Conservation (phyloP, 2,329 filamentous ascomycete species). For the Arthrobotrys sinensis region DNA sequence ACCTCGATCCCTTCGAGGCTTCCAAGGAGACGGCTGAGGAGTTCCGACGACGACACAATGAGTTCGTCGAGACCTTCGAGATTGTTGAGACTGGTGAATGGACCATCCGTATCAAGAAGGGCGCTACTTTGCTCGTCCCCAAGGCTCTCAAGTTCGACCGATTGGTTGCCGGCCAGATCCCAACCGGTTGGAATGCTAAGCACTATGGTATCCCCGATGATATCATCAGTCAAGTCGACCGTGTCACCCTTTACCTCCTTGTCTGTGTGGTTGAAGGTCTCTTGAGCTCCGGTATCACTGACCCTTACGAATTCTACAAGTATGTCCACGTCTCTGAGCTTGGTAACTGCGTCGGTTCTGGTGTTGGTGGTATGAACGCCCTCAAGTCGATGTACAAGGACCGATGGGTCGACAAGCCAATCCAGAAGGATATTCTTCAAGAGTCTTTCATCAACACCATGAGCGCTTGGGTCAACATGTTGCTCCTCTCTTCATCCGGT, state of each 20-base stretch:
- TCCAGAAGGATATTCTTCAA: constrained; percentile 98
- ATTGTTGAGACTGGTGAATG: constrained; percentile 94
- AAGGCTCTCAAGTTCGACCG: constrained; percentile 98
- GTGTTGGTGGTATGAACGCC: constrained; percentile 94
- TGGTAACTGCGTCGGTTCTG: constrained; percentile 97
- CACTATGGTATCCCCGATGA: constrained; percentile 96
- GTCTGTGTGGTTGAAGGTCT: constrained; percentile 94
- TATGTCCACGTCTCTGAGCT: constrained; percentile 98
- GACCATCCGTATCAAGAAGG: constrained; percentile 94
- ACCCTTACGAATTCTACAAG: constrained; percentile 99
- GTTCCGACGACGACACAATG: constrained; percentile 96
- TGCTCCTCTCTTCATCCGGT: constrained; percentile 94
- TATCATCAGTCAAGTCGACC: constrained; percentile 97
- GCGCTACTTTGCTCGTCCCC: constrained; percentile 92
- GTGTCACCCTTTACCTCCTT: constrained; percentile 93
- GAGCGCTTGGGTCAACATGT: constrained; percentile 99
- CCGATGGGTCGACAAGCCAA: constrained; percentile 93
- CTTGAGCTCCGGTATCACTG: constrained; percentile 92
- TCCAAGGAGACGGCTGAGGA: constrained; percentile 98
- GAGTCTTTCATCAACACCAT: constrained; percentile 99
- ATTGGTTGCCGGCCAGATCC: constrained; percentile 95
- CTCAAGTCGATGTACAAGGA: constrained; percentile 99
- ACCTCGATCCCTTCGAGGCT: constrained; percentile 95
- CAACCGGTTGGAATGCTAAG: constrained; percentile 97
- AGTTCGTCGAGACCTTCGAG: constrained; percentile 98